Percentiles rank a stretch among this genome's conserved stretches.
Evolutionary conservation across 2,329 filamentous ascomycete genomes (phyloP).

Genomic region (Claviceps pusilla): DNA sequence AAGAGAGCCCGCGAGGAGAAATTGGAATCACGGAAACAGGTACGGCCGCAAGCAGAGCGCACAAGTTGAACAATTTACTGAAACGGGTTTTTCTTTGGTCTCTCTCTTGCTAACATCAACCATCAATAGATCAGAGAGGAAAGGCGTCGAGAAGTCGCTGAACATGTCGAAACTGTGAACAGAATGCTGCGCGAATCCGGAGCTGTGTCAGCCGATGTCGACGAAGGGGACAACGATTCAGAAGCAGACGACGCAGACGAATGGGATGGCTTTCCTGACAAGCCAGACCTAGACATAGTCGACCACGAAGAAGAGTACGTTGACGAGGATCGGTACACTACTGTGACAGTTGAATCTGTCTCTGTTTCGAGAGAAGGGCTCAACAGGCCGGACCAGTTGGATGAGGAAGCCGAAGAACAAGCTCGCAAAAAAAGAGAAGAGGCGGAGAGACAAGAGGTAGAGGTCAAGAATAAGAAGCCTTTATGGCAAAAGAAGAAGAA

Average conservation of each 20-base stretch:
- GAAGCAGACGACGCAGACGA: constrained; percentile 30
- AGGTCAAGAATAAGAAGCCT: constrained; percentile 17
- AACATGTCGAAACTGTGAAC: constrained; percentile 66
- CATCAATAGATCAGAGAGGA: constrained; percentile 59
- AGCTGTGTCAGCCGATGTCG: constrained; percentile 23
- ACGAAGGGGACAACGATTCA: constrained; percentile 23
- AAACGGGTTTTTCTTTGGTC: background rate
- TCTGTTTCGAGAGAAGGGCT: constrained; percentile 63
- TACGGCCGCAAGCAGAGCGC: constrained; percentile 23
- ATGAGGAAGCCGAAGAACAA: constrained; percentile 23
- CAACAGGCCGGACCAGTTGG: constrained; percentile 31
- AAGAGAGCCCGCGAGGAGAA: constrained; percentile 66
- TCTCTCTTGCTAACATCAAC: background rate
- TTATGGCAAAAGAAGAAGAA: constrained; percentile 56
- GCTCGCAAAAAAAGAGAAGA: constrained; percentile 12
- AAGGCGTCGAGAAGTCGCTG: constrained; percentile 64
- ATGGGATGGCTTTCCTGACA: constrained; percentile 52
- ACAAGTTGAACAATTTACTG: background rate
- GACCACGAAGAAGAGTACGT: constrained; percentile 88
- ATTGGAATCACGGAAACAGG: constrained; percentile 59
- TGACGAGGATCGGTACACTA: constrained; percentile 91
- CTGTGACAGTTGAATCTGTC: constrained; percentile 84
- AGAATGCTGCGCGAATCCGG: constrained; percentile 49
- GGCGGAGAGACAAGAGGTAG: constrained; percentile 12
- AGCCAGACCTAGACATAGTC: constrained; percentile 34